Base-by-base conservation (phyloP, 2,329 filamentous ascomycete species). In the Colletotrichum chlorophyti region DNA sequence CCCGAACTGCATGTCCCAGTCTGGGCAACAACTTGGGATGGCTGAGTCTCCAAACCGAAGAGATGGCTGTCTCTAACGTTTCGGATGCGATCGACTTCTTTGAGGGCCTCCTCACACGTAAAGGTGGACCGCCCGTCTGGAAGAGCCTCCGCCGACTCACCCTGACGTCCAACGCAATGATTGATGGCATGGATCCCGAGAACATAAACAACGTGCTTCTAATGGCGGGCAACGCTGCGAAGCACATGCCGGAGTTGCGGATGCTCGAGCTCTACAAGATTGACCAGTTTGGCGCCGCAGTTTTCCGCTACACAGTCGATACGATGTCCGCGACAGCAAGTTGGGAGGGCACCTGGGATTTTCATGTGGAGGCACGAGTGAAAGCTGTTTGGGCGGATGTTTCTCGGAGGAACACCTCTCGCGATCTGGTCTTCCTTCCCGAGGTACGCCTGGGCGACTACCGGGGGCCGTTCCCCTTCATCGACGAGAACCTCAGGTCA, bases 201-300 rank as follows among this genome's bases (percentile, higher is more conserved):
- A 41, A 51, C 27, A 46, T 69, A n/a, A 65, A 67, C 32, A 40
- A 37, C 15, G 48, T 68, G 19, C 66, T 70, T 17, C 57, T 55
- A 19, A 52, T 53, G 8, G 64, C 63, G 11, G 66, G 53, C 10
- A 51, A 42, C 2, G 68, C 64, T 2, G 67, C 67, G 8, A 64
- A 55, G 43, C 60, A 63, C 34, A 70, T 70, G 68, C 68, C 68
- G 4, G 46, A 42, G 24, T 49, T 70, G 37, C 55, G 61, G 19
- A 40, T 65, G 17, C 60, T 70, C 59, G 68, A 69, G 57, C 42
- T 70, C 3, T 70, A 65, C 47, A 67, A 66, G 51, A 65, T 63
- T n/a, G 65, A 62, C 35, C 45, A 50, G 17, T 55, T 52, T 37
- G 63, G 63, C 37, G 66, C 61, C 17, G 68, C 63, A 34, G 62